phyloP scores from a whole-genome alignment of 495 filamentous ascomycete genomes.

The Hyaloscypha hepaticicola region DNA sequence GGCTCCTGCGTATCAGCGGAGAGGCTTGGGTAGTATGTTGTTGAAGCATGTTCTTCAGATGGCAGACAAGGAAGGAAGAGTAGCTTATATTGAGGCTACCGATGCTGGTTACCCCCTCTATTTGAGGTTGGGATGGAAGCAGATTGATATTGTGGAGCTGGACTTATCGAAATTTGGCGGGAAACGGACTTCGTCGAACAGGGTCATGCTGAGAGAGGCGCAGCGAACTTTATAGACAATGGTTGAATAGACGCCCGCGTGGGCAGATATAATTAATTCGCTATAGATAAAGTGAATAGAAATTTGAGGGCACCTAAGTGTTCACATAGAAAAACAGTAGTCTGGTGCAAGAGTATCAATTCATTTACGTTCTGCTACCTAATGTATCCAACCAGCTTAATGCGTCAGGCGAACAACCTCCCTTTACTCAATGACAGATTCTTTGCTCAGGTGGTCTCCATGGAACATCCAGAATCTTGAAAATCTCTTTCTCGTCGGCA shows the following conservation, averaged over 20 bases:
- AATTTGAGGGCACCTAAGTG: too few species aligned
- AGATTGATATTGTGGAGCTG: conserved; percentile 20
- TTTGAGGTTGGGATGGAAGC: conserved; percentile 25
- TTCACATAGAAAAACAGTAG: not conserved
- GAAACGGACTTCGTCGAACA: conserved; percentile 11
- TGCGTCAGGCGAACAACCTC: not conserved
- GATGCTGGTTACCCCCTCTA: conserved; percentile 25
- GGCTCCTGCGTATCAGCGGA: conserved; percentile 22
- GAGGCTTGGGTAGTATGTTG: conserved; percentile 24
- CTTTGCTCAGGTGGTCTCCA: conserved; percentile 83
- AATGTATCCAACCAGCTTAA: not conserved
- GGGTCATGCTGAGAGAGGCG: conserved; percentile 29
- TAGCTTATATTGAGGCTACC: conserved; percentile 30
- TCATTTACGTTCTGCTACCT: not conserved
- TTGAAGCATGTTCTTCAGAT: conserved; percentile 26
- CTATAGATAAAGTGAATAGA: too few species aligned
- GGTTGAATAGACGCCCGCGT: not conserved
- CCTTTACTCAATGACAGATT: conserved; percentile 54
- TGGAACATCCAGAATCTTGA: conserved; percentile 80
- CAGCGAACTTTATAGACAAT: conserved; percentile 4
- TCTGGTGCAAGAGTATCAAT: conserved; percentile 14
- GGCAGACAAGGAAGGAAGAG: conserved; percentile 25
- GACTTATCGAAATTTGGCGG: conserved; percentile 26
- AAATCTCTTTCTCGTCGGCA: conserved; percentile 77
- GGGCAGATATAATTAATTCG: too few species aligned